A percentile compares a stretch with the other conserved stretches of the same genome.
Evolutionary conservation across 768 basidiomycete species (phyloP).

Genomic region (Suillus tomentosus): DNA sequence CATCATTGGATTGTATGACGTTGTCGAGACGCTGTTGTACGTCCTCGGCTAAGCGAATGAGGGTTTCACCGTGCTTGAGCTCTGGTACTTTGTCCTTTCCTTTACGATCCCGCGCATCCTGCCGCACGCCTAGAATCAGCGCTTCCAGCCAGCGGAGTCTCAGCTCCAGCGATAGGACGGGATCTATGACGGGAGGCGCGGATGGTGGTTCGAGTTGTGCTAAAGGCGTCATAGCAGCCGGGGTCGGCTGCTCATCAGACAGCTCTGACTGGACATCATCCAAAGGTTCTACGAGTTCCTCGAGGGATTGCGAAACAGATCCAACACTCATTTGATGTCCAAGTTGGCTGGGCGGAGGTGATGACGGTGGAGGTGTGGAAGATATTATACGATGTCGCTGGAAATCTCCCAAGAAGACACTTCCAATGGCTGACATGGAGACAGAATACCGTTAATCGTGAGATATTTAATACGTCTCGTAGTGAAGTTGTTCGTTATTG

Average conservation of each 20-base stretch:
- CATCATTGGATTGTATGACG: constrained; percentile 68
- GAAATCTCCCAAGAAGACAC: constrained; percentile 80
- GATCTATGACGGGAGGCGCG: constrained; percentile 47
- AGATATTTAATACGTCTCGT: not conserved
- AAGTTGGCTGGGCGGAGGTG: constrained; percentile 36
- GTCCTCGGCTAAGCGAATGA: constrained; percentile 60
- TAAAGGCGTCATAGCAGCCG: not conserved
- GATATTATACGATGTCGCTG: constrained; percentile 65
- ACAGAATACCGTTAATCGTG: constrained; percentile 10
- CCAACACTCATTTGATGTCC: constrained; percentile 21
- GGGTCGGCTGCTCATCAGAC: constrained; percentile 1
- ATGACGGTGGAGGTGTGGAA: constrained; percentile 53
- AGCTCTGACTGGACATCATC: constrained; percentile 26
- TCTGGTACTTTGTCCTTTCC: constrained; percentile 36
- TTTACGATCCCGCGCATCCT: constrained; percentile 45
- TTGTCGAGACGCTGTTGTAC: constrained; percentile 58
- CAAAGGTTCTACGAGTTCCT: constrained; percentile 11
- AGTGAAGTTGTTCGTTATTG: constrained; percentile 3
- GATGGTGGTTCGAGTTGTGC: constrained; percentile 12
- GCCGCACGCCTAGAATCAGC: constrained; percentile 65
- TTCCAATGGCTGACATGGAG: constrained; percentile 62
- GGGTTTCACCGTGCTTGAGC: constrained; percentile 53
- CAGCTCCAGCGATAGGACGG: constrained; percentile 69
- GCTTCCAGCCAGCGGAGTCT: constrained; percentile 82
- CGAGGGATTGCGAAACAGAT: constrained; percentile 10